Percentiles rank a stretch among this genome's conserved stretches.
phyloP scores from a whole-genome alignment of 306 rosid species.

The Trifolium dubium region DNA sequence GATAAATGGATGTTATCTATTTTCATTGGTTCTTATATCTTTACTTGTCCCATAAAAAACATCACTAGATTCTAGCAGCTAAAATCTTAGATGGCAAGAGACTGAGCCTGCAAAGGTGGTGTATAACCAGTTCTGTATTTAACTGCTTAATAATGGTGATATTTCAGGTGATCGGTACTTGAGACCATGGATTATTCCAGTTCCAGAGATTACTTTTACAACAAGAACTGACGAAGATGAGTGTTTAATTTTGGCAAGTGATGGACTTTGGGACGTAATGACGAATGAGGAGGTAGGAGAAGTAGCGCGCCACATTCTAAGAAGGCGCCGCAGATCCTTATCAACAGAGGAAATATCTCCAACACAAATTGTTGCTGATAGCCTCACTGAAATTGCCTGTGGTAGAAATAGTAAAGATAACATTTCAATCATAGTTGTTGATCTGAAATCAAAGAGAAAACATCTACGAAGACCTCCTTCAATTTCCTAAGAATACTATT shows the following conservation, averaged over 20 bases:
- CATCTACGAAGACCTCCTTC: constrained; percentile 60
- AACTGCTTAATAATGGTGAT: constrained; percentile 22
- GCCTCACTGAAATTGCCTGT: constrained; percentile 70
- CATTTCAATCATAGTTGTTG: constrained; percentile 79
- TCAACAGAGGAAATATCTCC: constrained; percentile 53
- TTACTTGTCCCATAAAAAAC: constrained; percentile 11
- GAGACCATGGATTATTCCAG: constrained; percentile 89
- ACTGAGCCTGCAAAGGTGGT: constrained; percentile 5
- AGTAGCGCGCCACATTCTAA: constrained; percentile 69
- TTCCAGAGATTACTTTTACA: constrained; percentile 74
- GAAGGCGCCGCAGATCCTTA: constrained; percentile 62
- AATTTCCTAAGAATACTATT: constrained; percentile 7
- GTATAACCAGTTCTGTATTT: constrained; percentile 6
- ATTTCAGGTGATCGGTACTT: constrained; percentile 77
- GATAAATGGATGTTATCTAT: neutral
- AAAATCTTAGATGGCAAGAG: constrained; percentile 35
- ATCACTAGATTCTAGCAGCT: constrained; percentile 31
- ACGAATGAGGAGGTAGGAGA: constrained; percentile 81
- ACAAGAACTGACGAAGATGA: constrained; percentile 77
- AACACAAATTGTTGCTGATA: constrained; percentile 75
- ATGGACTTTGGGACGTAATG: constrained; percentile 92
- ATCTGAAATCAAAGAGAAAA: constrained; percentile 71
- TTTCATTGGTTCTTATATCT: constrained; percentile 11
- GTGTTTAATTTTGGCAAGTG: constrained; percentile 79
- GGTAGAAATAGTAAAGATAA: constrained; percentile 75